Conservation (phyloP, 768 basidiomycete species). For the Lyophyllum shimeji region DNA sequence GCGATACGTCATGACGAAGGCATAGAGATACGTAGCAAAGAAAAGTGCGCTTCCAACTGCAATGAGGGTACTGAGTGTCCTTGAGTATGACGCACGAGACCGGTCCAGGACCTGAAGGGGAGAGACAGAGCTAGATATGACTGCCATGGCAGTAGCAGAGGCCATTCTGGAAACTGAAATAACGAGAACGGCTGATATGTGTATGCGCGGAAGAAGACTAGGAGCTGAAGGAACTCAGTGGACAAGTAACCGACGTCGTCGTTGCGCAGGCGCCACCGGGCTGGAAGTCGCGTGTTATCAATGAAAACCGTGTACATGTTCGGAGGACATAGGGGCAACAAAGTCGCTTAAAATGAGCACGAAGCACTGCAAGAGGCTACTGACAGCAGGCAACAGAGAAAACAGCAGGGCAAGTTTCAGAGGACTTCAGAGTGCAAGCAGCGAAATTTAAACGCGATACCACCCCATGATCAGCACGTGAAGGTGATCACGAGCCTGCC, state of each 20-base stretch:
- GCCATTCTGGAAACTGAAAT: background rate
- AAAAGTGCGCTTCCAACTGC: constrained; percentile 22
- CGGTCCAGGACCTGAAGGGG: background rate
- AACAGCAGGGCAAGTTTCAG: too few species aligned
- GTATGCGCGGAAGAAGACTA: background rate
- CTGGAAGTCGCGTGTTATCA: background rate
- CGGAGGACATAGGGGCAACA: too few species aligned
- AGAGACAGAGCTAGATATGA: background rate
- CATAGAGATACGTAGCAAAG: constrained; percentile 46
- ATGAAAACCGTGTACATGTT: background rate
- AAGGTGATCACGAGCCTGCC: too few species aligned
- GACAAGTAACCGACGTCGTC: background rate
- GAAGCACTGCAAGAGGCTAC: too few species aligned
- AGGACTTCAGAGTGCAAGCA: too few species aligned
- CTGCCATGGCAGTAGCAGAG: background rate
- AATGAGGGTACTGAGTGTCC: constrained; percentile 21
- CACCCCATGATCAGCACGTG: too few species aligned
- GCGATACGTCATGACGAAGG: constrained; percentile 49
- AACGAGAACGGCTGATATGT: background rate
- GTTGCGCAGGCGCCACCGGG: background rate
- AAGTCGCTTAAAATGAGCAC: too few species aligned
- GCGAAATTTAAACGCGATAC: too few species aligned
- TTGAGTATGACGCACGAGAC: constrained; percentile 14
- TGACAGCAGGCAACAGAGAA: too few species aligned
- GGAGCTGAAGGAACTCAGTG: background rate